phyloP scores from a whole-genome alignment of 1,284 basidiomycete genomes.

The Boletellus sp. region DNA sequence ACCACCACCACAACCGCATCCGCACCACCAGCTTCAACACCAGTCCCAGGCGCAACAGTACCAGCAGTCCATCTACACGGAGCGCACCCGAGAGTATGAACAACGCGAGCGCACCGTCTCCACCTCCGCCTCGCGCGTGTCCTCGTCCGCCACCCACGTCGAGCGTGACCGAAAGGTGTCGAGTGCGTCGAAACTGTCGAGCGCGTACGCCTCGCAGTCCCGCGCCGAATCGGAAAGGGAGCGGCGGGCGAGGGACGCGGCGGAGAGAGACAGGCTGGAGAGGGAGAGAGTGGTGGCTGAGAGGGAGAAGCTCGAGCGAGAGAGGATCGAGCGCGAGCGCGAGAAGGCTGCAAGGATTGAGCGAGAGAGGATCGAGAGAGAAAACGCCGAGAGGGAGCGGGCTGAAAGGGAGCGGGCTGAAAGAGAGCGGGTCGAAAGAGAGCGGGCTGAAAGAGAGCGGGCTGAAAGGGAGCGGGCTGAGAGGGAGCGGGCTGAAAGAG shows the following conservation, averaged over 20 bases:
- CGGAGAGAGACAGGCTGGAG: conserved; percentile 16
- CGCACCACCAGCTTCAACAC: neutral
- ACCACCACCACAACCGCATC: neutral
- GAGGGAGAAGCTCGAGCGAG: conserved; percentile 20
- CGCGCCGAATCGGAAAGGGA: conserved; percentile 23
- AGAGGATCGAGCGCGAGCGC: conserved; percentile 10
- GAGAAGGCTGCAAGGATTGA: conserved; percentile 7
- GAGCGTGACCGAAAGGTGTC: conserved; percentile 30
- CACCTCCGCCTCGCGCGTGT: conserved; percentile 27
- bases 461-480: neutral
- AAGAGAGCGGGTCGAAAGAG: neutral
- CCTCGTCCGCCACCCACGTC: conserved; percentile 21
- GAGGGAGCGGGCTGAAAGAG: conserved; percentile 2
- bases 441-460: neutral
- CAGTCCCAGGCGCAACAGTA: conserved; percentile 4
- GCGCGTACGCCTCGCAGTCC: conserved; percentile 16
- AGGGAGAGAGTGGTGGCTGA: conserved; percentile 14
- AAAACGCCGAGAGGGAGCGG: conserved; percentile 9
- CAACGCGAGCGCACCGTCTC: conserved; percentile 24
- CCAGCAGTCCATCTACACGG: conserved; percentile 22
- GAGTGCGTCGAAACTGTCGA: conserved; percentile 22
- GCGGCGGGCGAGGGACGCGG: conserved; percentile 15
- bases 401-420: neutral
- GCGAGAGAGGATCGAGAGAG: conserved; percentile 5
- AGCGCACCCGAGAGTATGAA: conserved; percentile 24